These are phyloP conservation scores for Beauveria varroae DNA, from an alignment of 2,329 filamentous ascomycete species.

Conservation along the genomic window DNA sequence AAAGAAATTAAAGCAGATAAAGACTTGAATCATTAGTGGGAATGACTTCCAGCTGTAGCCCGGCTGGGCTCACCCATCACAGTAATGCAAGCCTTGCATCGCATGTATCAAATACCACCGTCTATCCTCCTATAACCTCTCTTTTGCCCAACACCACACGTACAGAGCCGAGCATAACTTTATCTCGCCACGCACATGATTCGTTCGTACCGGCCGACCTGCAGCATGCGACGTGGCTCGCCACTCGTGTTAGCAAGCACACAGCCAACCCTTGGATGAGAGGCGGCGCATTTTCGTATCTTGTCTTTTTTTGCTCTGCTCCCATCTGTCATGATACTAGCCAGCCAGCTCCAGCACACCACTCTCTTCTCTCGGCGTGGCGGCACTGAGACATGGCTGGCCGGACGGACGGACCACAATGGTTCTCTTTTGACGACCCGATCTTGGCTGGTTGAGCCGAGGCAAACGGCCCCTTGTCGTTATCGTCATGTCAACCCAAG, in stretches of 20 bases:
- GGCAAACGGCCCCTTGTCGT: neutral
- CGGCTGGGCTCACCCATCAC: neutral
- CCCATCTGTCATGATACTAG: neutral
- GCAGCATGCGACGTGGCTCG: constrained; percentile 9
- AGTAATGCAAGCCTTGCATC: neutral
- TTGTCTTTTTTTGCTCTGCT: neutral
- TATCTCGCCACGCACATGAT: neutral
- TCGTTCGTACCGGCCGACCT: neutral
- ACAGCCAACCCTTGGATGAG: neutral
- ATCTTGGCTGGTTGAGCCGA: neutral
- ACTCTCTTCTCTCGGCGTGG: neutral
- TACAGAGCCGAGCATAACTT: neutral
- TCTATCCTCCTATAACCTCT: neutral
- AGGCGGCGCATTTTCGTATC: neutral
- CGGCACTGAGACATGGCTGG: neutral
- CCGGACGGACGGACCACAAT: neutral
- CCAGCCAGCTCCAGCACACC: neutral
- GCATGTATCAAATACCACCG: neutral
- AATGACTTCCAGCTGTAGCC: neutral
- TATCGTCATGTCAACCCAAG: neutral
- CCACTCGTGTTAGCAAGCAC: too few species aligned
- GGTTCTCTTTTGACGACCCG: constrained; percentile 1
- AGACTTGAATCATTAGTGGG: neutral
- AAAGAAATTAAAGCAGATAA: neutral
- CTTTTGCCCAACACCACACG: neutral